Percentiles rank a stretch among this genome's conserved stretches.
phyloP scores from a whole-genome alignment of 1,284 basidiomycete species.

The Takashimella koratensis region DNA sequence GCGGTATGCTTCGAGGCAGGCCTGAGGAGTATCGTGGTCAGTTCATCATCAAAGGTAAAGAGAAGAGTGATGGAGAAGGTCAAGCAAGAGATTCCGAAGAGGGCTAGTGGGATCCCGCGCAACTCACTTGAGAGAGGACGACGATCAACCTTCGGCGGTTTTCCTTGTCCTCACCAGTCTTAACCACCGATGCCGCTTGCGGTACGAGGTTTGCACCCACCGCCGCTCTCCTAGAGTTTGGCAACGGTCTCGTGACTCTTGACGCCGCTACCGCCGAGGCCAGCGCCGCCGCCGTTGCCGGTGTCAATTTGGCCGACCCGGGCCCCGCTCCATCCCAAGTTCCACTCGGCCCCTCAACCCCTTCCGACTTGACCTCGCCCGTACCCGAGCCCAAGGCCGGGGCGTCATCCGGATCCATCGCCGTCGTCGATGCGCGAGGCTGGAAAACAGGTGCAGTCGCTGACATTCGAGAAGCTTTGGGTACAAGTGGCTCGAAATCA shows the following conservation, averaged over 20 bases:
- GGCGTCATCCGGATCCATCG: conserved; percentile 4
- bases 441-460: conserved; percentile 41
- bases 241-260: conserved; percentile 42
- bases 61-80: no score
- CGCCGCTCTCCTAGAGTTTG: conserved; percentile 24
- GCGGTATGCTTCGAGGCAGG: conserved; percentile 93
- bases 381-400: not conserved
- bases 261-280: conserved; percentile 24
- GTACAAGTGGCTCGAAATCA: conserved; percentile 10
- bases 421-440: conserved; percentile 10
- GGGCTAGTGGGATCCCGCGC: no score
- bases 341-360: not conserved
- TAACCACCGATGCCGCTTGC: conserved; percentile 64
- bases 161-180: conserved; percentile 57
- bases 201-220: conserved; percentile 42
- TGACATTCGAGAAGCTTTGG: conserved; percentile 42
- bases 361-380: not conserved
- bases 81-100: not conserved
- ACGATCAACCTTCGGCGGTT: conserved; percentile 76
- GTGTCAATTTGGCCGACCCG: conserved; percentile 8
- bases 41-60: not conserved
- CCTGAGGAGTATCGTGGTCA: no score
- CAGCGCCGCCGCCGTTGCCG: conserved; percentile 13
- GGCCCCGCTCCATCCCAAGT: no score
- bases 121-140: conserved; percentile 58